These are phyloP conservation scores for Chamaenerion angustifolium DNA, from an alignment of 345 rosid genomes.

Conservation along the genomic window DNA sequence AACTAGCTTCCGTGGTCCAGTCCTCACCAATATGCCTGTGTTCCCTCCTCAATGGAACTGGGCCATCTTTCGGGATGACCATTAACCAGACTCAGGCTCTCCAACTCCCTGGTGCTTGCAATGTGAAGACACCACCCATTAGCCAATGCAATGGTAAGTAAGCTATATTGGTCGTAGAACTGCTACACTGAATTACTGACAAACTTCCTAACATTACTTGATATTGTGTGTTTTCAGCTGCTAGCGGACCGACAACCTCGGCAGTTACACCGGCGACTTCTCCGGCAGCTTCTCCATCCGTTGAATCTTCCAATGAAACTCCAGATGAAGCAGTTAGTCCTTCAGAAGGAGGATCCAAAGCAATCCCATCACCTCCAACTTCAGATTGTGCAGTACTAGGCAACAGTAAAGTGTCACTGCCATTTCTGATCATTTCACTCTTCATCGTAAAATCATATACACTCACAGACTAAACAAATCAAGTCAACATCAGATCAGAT, in stretches of 20 bases:
- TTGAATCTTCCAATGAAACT: conserved; percentile 9
- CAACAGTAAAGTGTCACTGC: conserved; percentile 2
- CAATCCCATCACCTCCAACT: background rate
- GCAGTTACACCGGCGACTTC: conserved; percentile 4
- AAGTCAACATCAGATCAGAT: no score
- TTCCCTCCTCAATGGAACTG: conserved; percentile 5
- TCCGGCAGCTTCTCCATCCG: conserved; percentile 7
- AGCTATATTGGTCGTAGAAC: background rate
- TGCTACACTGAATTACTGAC: no score
- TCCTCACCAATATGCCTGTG: conserved; percentile 12
- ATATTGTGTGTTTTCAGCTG: conserved; percentile 7
- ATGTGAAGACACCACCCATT: conserved; percentile 10
- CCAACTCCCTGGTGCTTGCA: conserved; percentile 11
- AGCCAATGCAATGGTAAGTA: conserved; percentile 16
- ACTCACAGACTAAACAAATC: background rate
- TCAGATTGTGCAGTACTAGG: background rate
- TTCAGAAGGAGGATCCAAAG: conserved; percentile 6
- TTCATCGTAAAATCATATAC: background rate
- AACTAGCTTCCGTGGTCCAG: conserved; percentile 10
- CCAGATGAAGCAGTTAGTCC: conserved; percentile 12
- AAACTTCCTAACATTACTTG: background rate
- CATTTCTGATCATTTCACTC: background rate
- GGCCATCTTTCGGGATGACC: conserved; percentile 3
- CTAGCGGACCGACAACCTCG: conserved; percentile 17
- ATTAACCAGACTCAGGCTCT: conserved; percentile 13